A percentile compares a stretch with the other conserved stretches of the same genome.
phyloP scores from a whole-genome alignment of 441 rosid species.

The Syzygium malaccense region DNA sequence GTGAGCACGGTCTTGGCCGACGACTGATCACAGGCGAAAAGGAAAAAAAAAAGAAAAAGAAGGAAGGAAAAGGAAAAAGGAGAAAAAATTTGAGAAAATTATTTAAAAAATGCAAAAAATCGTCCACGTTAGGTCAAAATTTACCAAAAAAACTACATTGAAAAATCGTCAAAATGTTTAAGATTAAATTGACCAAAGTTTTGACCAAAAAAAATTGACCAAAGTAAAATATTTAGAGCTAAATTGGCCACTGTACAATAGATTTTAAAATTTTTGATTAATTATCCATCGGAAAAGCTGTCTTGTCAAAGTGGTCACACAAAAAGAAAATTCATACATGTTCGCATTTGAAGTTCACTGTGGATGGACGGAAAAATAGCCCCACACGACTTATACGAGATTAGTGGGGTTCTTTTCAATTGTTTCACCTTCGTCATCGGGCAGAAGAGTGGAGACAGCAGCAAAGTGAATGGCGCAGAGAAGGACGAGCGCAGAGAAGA shows the following conservation, averaged over 20 bases:
- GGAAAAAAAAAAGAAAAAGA: too few species aligned
- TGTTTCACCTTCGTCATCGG: constrained; percentile 30
- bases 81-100: too few species aligned
- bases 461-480: constrained; percentile 9
- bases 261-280: not conserved
- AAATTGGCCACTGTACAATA: not conserved
- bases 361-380: not conserved
- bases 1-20: rapidly evolving
- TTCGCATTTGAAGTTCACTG: not conserved
- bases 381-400: too few species aligned
- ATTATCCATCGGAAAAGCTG: not conserved
- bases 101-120: too few species aligned
- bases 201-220: too few species aligned
- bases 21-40: rapidly evolving
- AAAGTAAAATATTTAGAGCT: too few species aligned
- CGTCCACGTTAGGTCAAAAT: too few species aligned
- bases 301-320: not conserved
- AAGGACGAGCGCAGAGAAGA: not conserved
- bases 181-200: too few species aligned
- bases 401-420: not conserved
- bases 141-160: too few species aligned
- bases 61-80: too few species aligned
- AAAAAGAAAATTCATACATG: not conserved
- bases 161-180: too few species aligned
- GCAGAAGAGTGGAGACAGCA: constrained; percentile 16